Conservation (phyloP, 176 grass and related monocot species). For the Eleusine indica region DNA sequence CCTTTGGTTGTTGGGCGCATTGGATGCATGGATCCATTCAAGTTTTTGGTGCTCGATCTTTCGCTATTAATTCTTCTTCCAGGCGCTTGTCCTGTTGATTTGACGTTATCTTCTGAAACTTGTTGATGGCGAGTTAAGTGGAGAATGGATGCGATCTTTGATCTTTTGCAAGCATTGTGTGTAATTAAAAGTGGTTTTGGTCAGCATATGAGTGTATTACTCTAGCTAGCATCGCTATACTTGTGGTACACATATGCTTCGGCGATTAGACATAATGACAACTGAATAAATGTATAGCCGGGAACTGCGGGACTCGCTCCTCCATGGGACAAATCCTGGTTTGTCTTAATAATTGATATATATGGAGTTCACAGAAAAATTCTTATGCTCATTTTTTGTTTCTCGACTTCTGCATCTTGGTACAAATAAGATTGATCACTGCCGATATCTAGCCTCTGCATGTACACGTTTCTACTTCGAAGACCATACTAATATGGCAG, state of each 20-base stretch:
- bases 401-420: not conserved
- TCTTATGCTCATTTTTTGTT: not conserved
- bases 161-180: not conserved
- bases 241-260: not conserved
- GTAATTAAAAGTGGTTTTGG: constrained; percentile 24
- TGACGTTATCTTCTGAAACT: constrained; percentile 8
- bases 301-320: too few species aligned
- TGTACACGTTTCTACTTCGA: not conserved
- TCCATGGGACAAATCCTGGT: too few species aligned
- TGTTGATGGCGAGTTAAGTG: constrained; percentile 10
- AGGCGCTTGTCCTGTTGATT: constrained; percentile 1
- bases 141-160: not conserved
- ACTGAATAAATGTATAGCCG: constrained; percentile 11
- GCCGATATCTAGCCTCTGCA: not conserved
- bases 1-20: constrained; percentile 50
- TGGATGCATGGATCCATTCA: constrained; percentile 53
- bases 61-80: constrained; percentile 37
- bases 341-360: not conserved
- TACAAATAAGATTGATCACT: not conserved
- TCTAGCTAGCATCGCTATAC: too few species aligned
- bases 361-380: not conserved
- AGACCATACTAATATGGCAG: not conserved
- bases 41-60: constrained; percentile 45
- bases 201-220: not conserved
- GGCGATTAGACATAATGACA: not conserved